Conservation (phyloP, 768 basidiomycete species). For the Boletus rubescentipes region DNA sequence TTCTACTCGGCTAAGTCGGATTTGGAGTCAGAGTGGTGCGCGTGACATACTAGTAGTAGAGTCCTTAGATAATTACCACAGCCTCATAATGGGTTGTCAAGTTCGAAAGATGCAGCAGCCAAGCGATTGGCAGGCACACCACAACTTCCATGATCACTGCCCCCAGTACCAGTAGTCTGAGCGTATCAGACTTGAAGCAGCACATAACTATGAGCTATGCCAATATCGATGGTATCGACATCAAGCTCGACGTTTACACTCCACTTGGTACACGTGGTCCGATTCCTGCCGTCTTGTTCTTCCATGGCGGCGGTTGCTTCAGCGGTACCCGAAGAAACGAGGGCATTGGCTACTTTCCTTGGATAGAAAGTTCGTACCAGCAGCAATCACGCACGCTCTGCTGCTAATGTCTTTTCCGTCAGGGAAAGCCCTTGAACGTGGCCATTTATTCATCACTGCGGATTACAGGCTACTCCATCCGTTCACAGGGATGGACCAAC, state of each 20-base stretch:
- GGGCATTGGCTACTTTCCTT: neutral
- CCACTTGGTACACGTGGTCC: neutral
- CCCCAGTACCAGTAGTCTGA: too few species aligned
- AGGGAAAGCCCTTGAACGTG: neutral
- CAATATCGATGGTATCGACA: neutral
- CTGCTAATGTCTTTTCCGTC: neutral
- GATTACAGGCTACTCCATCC: slow-evolving; percentile 3
- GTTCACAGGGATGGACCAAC: slow-evolving; percentile 2
- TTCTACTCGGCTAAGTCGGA: too few species aligned
- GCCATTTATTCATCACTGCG: slow-evolving; percentile 1
- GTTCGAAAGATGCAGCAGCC: neutral
- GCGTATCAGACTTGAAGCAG: too few species aligned
- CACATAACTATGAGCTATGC: neutral
- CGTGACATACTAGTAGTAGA: too few species aligned
- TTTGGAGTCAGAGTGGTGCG: too few species aligned
- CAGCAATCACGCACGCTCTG: neutral
- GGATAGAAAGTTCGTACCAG: slow-evolving; percentile 2
- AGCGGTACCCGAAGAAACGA: neutral
- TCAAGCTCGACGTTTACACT: neutral
- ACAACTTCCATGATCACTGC: neutral
- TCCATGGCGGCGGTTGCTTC: slow-evolving; percentile 4
- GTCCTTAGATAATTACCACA: too few species aligned
- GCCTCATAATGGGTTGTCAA: too few species aligned
- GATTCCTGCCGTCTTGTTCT: slow-evolving; percentile 1
- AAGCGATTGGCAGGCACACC: neutral